Percentiles rank a stretch among this genome's conserved stretches.
Evolutionary conservation across 306 rosid genomes (phyloP).

Genomic region (Psophocarpus tetragonolobus): DNA sequence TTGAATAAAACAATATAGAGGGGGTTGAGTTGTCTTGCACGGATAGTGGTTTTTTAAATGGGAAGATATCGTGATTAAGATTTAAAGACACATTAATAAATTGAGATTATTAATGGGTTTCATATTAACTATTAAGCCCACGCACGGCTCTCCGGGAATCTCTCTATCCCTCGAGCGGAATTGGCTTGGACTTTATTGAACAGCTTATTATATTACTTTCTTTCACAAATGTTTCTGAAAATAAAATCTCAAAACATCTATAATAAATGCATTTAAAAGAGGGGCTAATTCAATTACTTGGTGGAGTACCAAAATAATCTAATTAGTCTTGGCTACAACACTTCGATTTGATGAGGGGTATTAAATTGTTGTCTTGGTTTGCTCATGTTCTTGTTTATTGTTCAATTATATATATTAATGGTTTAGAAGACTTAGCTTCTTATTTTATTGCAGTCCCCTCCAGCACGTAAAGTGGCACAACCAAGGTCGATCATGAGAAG

Average conservation of each 20-base stretch:
- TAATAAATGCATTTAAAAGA: background rate
- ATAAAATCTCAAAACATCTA: background rate
- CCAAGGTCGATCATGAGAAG: conserved; percentile 32
- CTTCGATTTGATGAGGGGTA: conserved; percentile 31
- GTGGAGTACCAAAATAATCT: conserved; percentile 13
- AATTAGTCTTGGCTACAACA: background rate
- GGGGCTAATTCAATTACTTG: background rate
- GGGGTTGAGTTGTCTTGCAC: conserved; percentile 64
- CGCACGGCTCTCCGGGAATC: conserved; percentile 93
- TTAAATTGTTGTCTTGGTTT: conserved; percentile 35
- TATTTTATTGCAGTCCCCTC: conserved; percentile 33
- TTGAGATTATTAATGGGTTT: conserved; percentile 26
- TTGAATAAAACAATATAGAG: conserved; percentile 6
- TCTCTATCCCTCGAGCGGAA: conserved; percentile 58
- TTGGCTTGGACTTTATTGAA: conserved; percentile 38
- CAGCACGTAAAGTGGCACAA: conserved; percentile 50
- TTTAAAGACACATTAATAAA: conserved; percentile 40
- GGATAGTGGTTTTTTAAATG: conserved; percentile 40
- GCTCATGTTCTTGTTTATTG: conserved; percentile 36
- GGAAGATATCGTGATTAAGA: conserved; percentile 54
- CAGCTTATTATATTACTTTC: background rate
- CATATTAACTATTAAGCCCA: conserved; percentile 72
- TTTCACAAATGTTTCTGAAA: background rate
- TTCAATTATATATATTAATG: background rate
- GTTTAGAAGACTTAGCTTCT: conserved; percentile 32